A percentile compares a stretch with the other conserved stretches of the same genome.
Evolutionary conservation across 768 basidiomycete genomes (phyloP).

Genomic region (Podaxis sp.): DNA sequence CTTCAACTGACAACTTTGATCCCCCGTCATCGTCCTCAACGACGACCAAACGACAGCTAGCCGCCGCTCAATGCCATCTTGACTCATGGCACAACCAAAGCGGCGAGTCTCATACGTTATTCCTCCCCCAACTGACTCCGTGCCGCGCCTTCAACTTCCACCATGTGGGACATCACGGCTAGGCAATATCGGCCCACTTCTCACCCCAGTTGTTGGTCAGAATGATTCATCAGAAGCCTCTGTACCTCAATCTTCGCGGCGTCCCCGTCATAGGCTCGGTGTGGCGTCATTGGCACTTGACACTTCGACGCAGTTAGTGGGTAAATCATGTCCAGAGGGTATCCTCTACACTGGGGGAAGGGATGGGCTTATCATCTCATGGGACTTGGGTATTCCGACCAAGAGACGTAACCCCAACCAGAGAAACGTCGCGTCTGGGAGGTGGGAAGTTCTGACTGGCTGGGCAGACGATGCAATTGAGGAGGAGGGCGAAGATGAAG

Average conservation of each 20-base stretch:
- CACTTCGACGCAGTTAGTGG: conserved; percentile 72
- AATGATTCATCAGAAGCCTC: conserved; percentile 24
- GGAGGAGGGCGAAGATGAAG: conserved; percentile 68
- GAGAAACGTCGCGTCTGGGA: conserved; percentile 25
- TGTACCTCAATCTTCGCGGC: conserved; percentile 28
- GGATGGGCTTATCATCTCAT: conserved; percentile 84
- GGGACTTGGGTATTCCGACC: conserved; percentile 78
- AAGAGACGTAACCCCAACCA: conserved; percentile 38
- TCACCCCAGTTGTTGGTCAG: conserved; percentile 39
- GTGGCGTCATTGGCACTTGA: conserved; percentile 88
- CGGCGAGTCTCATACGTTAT: conserved; percentile 88
- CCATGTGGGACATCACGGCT: conserved; percentile 58
- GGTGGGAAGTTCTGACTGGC: conserved; percentile 84
- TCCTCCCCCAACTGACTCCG: conserved; percentile 61
- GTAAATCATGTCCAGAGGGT: conserved; percentile 68
- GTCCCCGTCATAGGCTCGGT: conserved; percentile 85
- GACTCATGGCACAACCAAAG: conserved; percentile 39
- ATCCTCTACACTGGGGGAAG: conserved; percentile 89
- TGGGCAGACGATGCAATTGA: conserved; percentile 72
- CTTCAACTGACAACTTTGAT: not conserved
- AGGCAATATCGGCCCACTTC: conserved; percentile 68
- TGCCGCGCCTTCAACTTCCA: conserved; percentile 71
- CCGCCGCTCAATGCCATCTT: not conserved
- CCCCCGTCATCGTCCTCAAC: not conserved
- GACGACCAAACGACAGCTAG: not conserved